Evolutionary conservation across 2,329 filamentous ascomycete genomes (phyloP).

Genomic region (Colletotrichum magnum): DNA sequence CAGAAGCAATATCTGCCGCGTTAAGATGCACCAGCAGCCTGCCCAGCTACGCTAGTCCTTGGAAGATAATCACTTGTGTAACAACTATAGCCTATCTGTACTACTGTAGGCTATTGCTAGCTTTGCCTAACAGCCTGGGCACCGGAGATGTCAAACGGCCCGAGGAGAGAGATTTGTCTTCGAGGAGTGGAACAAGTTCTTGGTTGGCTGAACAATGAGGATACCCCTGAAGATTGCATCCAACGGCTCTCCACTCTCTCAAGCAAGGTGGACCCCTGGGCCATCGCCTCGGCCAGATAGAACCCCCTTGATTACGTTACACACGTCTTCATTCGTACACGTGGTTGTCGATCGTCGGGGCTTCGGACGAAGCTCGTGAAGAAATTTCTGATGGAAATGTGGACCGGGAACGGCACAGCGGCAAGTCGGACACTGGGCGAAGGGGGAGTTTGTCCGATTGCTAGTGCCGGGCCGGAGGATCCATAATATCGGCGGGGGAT

Average conservation of each 20-base stretch:
- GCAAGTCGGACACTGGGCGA: background rate
- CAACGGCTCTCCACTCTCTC: background rate
- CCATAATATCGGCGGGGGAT: background rate
- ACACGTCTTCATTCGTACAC: conserved; percentile 30
- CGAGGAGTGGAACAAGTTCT: background rate
- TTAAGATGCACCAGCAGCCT: background rate
- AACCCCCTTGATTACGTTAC: conserved; percentile 13
- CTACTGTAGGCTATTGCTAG: background rate
- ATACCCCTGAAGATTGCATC: conserved; percentile 17
- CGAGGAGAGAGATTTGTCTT: conserved; percentile 16
- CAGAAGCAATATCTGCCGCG: no score
- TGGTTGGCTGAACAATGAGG: conserved; percentile 29
- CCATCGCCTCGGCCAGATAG: conserved; percentile 22
- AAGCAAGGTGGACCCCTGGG: conserved; percentile 22
- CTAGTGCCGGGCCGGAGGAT: background rate
- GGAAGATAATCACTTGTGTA: background rate
- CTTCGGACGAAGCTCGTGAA: background rate
- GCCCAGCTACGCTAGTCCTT: background rate
- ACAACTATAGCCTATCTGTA: background rate
- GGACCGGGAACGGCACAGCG: background rate
- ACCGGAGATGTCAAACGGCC: conserved; percentile 34
- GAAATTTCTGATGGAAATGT: conserved; percentile 15
- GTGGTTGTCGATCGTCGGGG: conserved; percentile 8
- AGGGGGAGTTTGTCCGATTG: background rate
- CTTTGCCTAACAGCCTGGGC: background rate